These are phyloP conservation scores for Bidens hawaiensis DNA, from an alignment of 140 eudicot genomes.

Conservation along the genomic window DNA sequence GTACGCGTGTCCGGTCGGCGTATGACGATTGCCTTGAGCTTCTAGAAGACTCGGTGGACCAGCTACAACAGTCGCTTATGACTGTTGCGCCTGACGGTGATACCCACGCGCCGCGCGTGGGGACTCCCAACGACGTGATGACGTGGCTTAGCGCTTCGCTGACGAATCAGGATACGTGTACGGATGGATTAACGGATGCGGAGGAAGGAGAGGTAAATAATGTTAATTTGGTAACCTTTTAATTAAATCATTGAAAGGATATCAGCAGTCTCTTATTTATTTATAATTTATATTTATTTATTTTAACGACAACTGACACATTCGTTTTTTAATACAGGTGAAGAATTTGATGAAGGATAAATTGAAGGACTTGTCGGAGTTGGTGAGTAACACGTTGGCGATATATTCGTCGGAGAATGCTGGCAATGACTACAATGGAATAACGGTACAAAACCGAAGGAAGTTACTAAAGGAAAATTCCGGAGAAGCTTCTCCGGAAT, in stretches of 20 bases:
- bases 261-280: too few species aligned
- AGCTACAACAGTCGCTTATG: conserved; percentile 49
- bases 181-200: conserved; percentile 55
- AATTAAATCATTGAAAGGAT: too few species aligned
- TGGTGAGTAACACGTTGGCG: conserved; percentile 75
- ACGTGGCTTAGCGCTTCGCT: conserved; percentile 95
- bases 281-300: too few species aligned
- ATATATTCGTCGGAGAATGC: conserved; percentile 48
- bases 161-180: conserved; percentile 89
- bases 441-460: conserved; percentile 55
- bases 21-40: conserved; percentile 84
- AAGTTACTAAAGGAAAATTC: conserved; percentile 14
- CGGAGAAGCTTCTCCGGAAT: conserved; percentile 10
- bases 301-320: too few species aligned
- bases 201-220: conserved; percentile 38
- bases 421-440: conserved; percentile 33
- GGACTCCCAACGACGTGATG: conserved; percentile 55
- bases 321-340: too few species aligned
- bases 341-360: conserved; percentile 44
- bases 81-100: conserved; percentile 32
- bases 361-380: conserved; percentile 58
- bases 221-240: too few species aligned
- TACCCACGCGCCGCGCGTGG: conserved; percentile 1
- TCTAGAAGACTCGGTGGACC: conserved; percentile 63
- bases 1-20: conserved; percentile 59